Percentiles rank a stretch among this genome's conserved stretches.
These are phyloP conservation scores for Talaromyces nanjingensis DNA, from an alignment of 495 filamentous ascomycete genomes.

Conservation along the genomic window DNA sequence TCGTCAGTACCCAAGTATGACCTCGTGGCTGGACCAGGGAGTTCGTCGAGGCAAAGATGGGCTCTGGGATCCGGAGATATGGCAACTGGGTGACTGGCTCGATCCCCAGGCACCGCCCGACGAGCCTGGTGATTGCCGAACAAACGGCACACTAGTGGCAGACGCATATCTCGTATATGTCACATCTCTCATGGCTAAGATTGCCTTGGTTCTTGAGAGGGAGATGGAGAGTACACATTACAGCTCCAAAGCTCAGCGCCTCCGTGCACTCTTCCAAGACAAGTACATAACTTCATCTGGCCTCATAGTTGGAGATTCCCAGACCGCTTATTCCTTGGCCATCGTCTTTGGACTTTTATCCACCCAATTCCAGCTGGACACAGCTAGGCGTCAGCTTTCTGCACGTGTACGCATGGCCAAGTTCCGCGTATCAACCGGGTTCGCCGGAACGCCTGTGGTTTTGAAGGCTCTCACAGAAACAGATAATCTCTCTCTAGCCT, in stretches of 20 bases:
- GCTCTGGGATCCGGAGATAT: slow-evolving; percentile 29
- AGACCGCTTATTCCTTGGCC: slow-evolving; percentile 40
- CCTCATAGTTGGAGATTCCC: slow-evolving; percentile 37
- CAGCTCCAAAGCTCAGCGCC: slow-evolving; percentile 12
- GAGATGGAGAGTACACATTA: slow-evolving; percentile 22
- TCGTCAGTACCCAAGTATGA: slow-evolving; percentile 37
- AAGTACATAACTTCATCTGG: slow-evolving; percentile 38
- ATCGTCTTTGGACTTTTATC: slow-evolving; percentile 36
- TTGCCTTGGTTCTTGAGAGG: slow-evolving; percentile 20
- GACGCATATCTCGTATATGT: slow-evolving; percentile 49
- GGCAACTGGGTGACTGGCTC: slow-evolving; percentile 48
- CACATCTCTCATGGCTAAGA: slow-evolving; percentile 26
- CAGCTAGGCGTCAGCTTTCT: slow-evolving; percentile 27
- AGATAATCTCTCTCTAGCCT: slow-evolving; percentile 24
- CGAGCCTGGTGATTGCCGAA: slow-evolving; percentile 33
- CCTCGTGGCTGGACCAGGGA: slow-evolving; percentile 40
- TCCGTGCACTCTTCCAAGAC: slow-evolving; percentile 29
- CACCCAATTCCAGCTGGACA: slow-evolving; percentile 22
- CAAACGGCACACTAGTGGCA: slow-evolving; percentile 37
- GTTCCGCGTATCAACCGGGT: slow-evolving; percentile 48
- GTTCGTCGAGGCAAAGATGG: slow-evolving; percentile 31
- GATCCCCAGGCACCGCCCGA: slow-evolving; percentile 43
- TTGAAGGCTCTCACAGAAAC: slow-evolving; percentile 33
- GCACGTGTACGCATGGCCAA: slow-evolving; percentile 28
- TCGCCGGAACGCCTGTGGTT: slow-evolving; percentile 47